Percentiles rank a stretch among this genome's conserved stretches.
phyloP scores from a whole-genome alignment of 176 grass and related monocot genomes.

The Metroxylon sagu region DNA sequence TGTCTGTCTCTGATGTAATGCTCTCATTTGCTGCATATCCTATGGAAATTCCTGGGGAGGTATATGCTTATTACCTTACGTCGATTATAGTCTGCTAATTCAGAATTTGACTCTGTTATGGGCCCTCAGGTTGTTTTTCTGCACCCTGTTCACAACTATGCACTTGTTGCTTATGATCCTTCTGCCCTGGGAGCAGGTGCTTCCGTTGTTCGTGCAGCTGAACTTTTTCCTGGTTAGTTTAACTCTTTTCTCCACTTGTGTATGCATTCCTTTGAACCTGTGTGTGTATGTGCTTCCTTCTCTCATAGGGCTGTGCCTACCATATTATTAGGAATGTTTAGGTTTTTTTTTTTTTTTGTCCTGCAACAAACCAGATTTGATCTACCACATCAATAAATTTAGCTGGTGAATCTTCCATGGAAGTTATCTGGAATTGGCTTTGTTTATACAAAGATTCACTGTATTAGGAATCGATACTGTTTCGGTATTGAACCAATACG shows the following conservation, averaged over 20 bases:
- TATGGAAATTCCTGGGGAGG: slow-evolving; percentile 98
- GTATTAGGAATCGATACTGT: no score
- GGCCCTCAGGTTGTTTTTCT: slow-evolving; percentile 83
- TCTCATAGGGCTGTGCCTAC: no score
- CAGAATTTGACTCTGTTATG: slow-evolving; percentile 6
- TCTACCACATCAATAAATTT: no score
- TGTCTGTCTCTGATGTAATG: slow-evolving; percentile 94
- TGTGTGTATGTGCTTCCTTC: no score
- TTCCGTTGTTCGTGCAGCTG: slow-evolving; percentile 81
- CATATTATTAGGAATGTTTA: no score
- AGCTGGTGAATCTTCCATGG: no score
- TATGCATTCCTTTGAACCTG: no score
- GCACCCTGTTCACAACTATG: slow-evolving; percentile 96
- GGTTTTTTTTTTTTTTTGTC: no score
- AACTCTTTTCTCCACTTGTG: not conserved
- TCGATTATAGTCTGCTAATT: not conserved
- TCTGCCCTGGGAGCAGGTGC: slow-evolving; percentile 87
- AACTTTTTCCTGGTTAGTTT: slow-evolving; percentile 90
- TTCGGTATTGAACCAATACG: no score
- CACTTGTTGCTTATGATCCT: slow-evolving; percentile 90
- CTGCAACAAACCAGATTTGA: no score
- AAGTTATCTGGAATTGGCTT: no score
- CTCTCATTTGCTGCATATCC: slow-evolving; percentile 99
- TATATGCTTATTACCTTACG: slow-evolving; percentile 7
- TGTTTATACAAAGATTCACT: no score